Conservation (phyloP, 805 yeast genomes). For the Kluyveromyces lactis region DNA sequence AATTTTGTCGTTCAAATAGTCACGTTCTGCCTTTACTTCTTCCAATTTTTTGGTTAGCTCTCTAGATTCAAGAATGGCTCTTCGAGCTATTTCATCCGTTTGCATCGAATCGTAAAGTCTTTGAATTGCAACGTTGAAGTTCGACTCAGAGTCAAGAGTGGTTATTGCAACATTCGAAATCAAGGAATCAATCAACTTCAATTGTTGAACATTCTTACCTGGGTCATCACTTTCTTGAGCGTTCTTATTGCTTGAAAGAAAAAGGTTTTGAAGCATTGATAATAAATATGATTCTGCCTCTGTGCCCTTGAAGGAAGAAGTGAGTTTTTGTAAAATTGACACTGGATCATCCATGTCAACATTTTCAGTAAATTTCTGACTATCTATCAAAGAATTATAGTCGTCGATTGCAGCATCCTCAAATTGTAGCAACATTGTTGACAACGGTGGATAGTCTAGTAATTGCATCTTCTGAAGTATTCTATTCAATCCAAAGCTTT, state of each 20-base stretch:
- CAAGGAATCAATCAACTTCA: conserved; percentile 60
- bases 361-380: conserved; percentile 22
- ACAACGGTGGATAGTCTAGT: conserved; percentile 54
- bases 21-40: conserved; percentile 42
- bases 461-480: conserved; percentile 39
- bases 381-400: conserved; percentile 22
- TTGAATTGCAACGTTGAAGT: conserved; percentile 76
- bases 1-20: conserved; percentile 57
- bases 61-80: conserved; percentile 57
- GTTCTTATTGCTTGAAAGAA: conserved; percentile 23
- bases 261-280: conserved; percentile 37
- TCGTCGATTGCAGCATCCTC: conserved; percentile 35
- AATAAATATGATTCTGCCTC: conserved; percentile 43
- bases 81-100: conserved; percentile 82
- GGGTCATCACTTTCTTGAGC: conserved; percentile 19
- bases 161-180: conserved; percentile 58
- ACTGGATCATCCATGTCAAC: conserved; percentile 53
- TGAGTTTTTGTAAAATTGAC: conserved; percentile 49
- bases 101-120: conserved; percentile 65
- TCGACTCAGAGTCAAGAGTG: conserved; percentile 45
- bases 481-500: conserved; percentile 25
- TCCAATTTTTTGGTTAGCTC: conserved; percentile 47
- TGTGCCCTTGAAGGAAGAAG: conserved; percentile 43
- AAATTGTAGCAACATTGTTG: conserved; percentile 60
- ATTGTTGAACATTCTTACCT: conserved; percentile 24